Evolutionary conservation across 1,284 basidiomycete species (phyloP).

Genomic region (Sphaerobolus stellatus): DNA sequence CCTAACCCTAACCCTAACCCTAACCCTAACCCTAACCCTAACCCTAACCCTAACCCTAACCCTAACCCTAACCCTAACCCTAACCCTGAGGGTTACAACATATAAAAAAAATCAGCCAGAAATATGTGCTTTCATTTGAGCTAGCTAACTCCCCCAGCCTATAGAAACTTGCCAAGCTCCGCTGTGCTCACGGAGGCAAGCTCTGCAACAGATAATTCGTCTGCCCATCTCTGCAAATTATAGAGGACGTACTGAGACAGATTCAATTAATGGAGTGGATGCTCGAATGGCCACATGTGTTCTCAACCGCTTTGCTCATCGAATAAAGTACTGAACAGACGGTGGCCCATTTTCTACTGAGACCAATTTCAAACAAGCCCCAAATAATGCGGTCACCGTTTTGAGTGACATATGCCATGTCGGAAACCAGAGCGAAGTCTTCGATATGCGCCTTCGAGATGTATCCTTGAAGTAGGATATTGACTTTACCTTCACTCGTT

Average conservation of each 20-base stretch:
- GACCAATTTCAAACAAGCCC: slow-evolving; percentile 90
- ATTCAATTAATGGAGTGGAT: slow-evolving; percentile 82
- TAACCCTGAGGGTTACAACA: too few relatives aligned
- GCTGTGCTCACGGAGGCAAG: slow-evolving; percentile 72
- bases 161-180: slow-evolving; percentile 84
- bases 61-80: too few relatives aligned
- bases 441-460: slow-evolving; percentile 83
- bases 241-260: slow-evolving; percentile 81
- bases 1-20: too few relatives aligned
- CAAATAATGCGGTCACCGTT: slow-evolving; percentile 95
- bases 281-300: slow-evolving; percentile 94
- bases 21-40: too few relatives aligned
- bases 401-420: slow-evolving; percentile 89
- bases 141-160: too few relatives aligned
- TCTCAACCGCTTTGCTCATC: slow-evolving; percentile 92
- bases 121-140: too few relatives aligned
- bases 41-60: too few relatives aligned
- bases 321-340: slow-evolving; percentile 81
- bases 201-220: slow-evolving; percentile 79
- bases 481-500: slow-evolving; percentile 89
- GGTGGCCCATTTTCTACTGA: slow-evolving; percentile 89
- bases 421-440: slow-evolving; percentile 97
- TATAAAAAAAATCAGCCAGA: too few relatives aligned
- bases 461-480: slow-evolving; percentile 90
- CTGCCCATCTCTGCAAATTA: slow-evolving; percentile 79